Percentiles rank a stretch among this genome's conserved stretches.
phyloP scores from a whole-genome alignment of 2,329 filamentous ascomycete species.

The Zasmidium citrigriseum region DNA sequence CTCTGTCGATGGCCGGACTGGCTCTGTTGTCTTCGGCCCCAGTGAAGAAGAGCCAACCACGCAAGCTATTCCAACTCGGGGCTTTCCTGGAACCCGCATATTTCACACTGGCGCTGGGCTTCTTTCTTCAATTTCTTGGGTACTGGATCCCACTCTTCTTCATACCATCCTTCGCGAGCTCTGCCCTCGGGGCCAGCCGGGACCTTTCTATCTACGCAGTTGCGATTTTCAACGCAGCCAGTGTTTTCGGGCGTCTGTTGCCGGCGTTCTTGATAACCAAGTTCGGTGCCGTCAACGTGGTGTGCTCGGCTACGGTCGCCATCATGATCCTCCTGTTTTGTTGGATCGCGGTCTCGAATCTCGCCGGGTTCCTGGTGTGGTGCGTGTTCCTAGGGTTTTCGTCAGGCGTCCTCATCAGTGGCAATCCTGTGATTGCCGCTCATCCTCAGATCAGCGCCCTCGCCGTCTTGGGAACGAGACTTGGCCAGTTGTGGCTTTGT shows the following conservation, averaged over 20 bases:
- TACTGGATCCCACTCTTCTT: neutral
- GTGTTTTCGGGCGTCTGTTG: neutral
- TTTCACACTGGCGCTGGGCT: neutral
- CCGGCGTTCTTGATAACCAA: neutral
- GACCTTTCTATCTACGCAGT: neutral
- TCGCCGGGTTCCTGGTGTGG: neutral
- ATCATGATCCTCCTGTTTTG: neutral
- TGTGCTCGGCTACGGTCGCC: neutral
- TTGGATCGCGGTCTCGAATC: neutral
- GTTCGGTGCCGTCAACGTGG: neutral
- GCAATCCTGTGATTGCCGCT: neutral
- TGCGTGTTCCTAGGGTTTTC: neutral
- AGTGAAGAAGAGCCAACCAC: neutral
- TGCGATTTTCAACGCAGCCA: neutral
- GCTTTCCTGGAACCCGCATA: neutral
- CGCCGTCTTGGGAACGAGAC: neutral
- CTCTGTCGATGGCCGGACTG: neutral
- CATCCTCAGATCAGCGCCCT: neutral
- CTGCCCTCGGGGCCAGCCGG: neutral
- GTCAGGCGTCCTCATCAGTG: neutral
- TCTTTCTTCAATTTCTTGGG: neutral
- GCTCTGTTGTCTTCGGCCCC: conserved; percentile 13
- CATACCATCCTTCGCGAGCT: neutral
- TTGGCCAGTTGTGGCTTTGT: neutral
- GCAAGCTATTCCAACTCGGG: neutral